A percentile compares a stretch with the other conserved stretches of the same genome.
Conservation (phyloP, 2,329 filamentous ascomycete genomes). For the Colletotrichum horii region DNA sequence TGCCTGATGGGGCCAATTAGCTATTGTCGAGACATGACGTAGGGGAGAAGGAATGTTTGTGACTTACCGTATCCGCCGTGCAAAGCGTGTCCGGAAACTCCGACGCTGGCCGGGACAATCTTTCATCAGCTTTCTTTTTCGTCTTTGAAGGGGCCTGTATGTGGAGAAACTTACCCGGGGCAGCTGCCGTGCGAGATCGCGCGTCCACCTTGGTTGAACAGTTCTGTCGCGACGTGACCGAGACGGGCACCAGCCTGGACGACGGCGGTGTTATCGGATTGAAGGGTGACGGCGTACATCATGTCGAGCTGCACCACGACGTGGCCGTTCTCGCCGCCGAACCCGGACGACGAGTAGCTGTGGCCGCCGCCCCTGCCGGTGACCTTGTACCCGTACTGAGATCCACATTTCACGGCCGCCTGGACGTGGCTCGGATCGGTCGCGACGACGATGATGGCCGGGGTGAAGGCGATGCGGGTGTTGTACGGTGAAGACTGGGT, state of each 20-base stretch:
- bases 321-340: conserved; percentile 53
- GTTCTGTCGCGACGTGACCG: conserved; percentile 48
- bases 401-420: conserved; percentile 51
- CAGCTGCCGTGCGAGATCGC: conserved; percentile 59
- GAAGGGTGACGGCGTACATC: conserved; percentile 47
- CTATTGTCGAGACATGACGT: background rate
- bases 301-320: conserved; percentile 52
- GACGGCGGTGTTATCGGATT: conserved; percentile 42
- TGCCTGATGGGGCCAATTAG: background rate
- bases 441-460: conserved; percentile 48
- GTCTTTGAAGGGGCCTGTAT: background rate
- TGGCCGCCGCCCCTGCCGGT: conserved; percentile 57
- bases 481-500: conserved; percentile 33
- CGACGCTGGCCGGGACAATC: conserved; percentile 32
- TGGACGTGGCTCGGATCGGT: conserved; percentile 47
- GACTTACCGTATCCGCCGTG: conserved; percentile 44
- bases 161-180: conserved; percentile 43
- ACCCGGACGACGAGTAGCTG: conserved; percentile 54
- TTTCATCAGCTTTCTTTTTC: background rate
- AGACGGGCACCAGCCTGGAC: conserved; percentile 56
- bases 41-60: background rate
- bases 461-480: conserved; percentile 38
- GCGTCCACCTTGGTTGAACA: conserved; percentile 41
- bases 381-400: conserved; percentile 45
- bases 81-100: conserved; percentile 42